phyloP scores from a whole-genome alignment of 306 rosid genomes.

The Glycyrrhiza uralensis region DNA sequence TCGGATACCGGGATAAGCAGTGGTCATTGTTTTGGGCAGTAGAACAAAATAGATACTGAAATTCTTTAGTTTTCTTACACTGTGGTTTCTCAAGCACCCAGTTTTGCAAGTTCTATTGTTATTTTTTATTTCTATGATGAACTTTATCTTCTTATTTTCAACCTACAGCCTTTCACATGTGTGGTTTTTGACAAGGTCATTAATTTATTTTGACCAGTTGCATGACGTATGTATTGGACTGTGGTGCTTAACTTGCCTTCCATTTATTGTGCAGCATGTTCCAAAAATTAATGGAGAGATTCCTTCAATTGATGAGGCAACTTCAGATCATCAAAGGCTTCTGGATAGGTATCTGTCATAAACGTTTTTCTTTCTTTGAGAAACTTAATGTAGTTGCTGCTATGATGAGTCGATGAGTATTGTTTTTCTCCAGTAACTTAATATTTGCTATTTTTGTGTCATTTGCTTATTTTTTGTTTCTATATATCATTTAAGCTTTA shows the following conservation, averaged over 20 bases:
- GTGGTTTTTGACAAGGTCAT: not conserved
- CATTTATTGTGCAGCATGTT: conserved; percentile 59
- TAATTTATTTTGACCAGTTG: not conserved
- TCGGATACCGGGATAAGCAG: not conserved
- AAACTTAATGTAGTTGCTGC: conserved; percentile 9
- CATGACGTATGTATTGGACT: not conserved
- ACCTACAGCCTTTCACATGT: not conserved
- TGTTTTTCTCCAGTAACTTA: not conserved
- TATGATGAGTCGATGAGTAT: conserved; percentile 5
- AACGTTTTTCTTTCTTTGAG: not conserved
- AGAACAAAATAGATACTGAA: not conserved
- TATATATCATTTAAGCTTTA: not conserved
- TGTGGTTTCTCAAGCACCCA: not conserved
- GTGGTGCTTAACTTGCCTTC: not conserved
- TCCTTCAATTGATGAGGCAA: conserved; percentile 86
- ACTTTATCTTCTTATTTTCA: not conserved
- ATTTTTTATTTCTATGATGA: not conserved
- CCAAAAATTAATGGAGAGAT: conserved; percentile 90
- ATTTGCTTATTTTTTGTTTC: not conserved
- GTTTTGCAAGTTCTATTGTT: not conserved
- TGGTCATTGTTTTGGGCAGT: not conserved
- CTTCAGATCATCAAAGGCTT: conserved; percentile 92
- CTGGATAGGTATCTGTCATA: conserved; percentile 57
- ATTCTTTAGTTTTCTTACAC: not conserved
- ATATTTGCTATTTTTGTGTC: not conserved